Conservation (phyloP, 1,139 yeast genomes). For the Geotrichum candidum region DNA sequence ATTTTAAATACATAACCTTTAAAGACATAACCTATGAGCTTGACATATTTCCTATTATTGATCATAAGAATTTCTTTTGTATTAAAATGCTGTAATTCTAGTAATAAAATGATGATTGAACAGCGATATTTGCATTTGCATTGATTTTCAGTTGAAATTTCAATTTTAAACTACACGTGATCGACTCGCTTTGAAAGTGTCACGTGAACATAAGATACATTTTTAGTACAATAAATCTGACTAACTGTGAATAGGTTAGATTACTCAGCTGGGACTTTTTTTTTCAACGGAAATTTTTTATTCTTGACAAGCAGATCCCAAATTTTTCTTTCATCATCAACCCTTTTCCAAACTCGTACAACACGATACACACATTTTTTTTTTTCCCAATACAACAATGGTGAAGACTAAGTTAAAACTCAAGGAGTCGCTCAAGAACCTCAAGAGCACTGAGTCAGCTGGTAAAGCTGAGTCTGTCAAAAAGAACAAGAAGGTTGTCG, state of each 20-base stretch:
- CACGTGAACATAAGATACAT: no score
- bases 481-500: slow-evolving; percentile 17
- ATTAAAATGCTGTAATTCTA: no score
- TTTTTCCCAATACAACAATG: slow-evolving; percentile 15
- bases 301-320: background rate
- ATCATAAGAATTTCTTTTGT: no score
- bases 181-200: no score
- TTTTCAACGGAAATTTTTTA: background rate
- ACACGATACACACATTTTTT: background rate
- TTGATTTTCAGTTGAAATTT: no score
- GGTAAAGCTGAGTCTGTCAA: slow-evolving; percentile 1
- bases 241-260: background rate
- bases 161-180: no score
- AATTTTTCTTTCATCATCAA: background rate
- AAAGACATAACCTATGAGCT: no score
- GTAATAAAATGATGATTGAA: no score
- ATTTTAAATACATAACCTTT: no score
- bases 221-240: background rate
- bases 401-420: slow-evolving; percentile 50
- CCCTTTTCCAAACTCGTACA: background rate
- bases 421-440: slow-evolving; percentile 23
- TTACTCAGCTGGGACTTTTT: background rate
- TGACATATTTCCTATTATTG: no score
- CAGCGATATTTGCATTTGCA: no score
- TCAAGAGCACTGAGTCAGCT: slow-evolving; percentile 23